A percentile compares a stretch with the other conserved stretches of the same genome.
Evolutionary conservation across 148 eudicot species (phyloP).

Genomic region (Chenopodium album): DNA sequence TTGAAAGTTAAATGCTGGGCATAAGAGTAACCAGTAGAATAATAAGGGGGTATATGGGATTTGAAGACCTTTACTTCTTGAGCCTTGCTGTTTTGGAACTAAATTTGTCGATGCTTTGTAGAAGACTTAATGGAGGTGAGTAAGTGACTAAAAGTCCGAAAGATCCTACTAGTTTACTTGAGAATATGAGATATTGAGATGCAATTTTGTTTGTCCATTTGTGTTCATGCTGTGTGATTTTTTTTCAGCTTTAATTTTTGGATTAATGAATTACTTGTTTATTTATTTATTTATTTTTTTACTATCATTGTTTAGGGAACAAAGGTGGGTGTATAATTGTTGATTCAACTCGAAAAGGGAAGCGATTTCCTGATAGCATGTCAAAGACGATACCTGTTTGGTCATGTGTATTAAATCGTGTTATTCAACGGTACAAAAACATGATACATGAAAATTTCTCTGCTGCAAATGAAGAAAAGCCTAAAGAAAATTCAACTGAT

Average conservation of each 20-base stretch:
- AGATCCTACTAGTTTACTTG: neutral
- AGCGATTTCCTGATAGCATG: conserved; percentile 99
- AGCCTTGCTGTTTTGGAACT: too few species aligned
- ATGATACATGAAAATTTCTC: conserved; percentile 23
- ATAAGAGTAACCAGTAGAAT: too few species aligned
- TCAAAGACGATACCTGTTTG: conserved; percentile 95
- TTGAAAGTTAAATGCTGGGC: too few species aligned
- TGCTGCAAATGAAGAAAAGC: conserved; percentile 23
- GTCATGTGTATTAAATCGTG: conserved; percentile 88
- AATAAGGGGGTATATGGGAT: too few species aligned
- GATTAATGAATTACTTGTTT: neutral
- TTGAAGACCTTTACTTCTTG: too few species aligned
- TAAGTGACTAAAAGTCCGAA: neutral
- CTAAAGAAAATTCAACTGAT: conserved; percentile 20
- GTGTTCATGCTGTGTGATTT: neutral
- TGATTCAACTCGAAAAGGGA: conserved; percentile 97
- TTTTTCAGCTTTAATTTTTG: neutral
- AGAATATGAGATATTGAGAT: neutral
- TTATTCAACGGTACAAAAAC: conserved; percentile 45
- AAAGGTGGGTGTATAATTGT: conserved; percentile 87
- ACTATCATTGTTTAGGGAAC: conserved; percentile 58
- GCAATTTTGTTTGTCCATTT: neutral
- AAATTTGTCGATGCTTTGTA: neutral
- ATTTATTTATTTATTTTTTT: conserved; percentile 1
- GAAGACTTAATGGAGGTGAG: neutral